Conservation (phyloP, 495 filamentous ascomycete species). For the Penicillium ochrochloron region DNA sequence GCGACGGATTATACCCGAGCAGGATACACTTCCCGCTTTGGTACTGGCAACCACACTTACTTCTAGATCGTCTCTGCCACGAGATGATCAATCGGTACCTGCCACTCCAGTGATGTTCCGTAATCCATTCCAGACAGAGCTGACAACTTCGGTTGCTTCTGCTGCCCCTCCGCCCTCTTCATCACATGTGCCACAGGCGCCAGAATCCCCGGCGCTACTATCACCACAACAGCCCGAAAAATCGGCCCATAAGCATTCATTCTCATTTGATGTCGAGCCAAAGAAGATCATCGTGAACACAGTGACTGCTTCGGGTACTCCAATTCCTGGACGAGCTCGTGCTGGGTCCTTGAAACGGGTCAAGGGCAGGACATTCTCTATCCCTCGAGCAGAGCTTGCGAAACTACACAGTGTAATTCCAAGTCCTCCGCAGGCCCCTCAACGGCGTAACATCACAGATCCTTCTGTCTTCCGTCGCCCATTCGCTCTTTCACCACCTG, state of each 20-base stretch:
- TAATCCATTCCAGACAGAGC: constrained; percentile 39
- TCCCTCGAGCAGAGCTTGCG: constrained; percentile 32
- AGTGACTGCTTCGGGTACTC: constrained; percentile 26
- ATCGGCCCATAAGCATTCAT: constrained; percentile 25
- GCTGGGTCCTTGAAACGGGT: constrained; percentile 38
- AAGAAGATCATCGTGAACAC: constrained; percentile 32
- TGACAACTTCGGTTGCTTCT: background rate
- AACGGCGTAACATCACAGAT: constrained; percentile 50
- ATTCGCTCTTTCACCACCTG: constrained; percentile 30
- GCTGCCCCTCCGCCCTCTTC: background rate
- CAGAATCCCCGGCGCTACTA: background rate
- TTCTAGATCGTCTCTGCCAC: constrained; percentile 15
- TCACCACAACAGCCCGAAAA: constrained; percentile 12
- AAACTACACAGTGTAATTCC: constrained; percentile 32
- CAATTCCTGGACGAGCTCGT: constrained; percentile 28
- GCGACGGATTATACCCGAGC: constrained; percentile 35
- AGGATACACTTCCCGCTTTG: constrained; percentile 41
- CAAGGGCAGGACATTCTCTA: constrained; percentile 44
- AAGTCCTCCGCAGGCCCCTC: constrained; percentile 28
- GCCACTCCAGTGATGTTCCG: constrained; percentile 38
- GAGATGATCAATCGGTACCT: constrained; percentile 15
- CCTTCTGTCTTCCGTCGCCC: constrained; percentile 44
- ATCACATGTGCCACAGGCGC: background rate
- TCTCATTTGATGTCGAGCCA: constrained; percentile 33
- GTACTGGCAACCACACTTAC: constrained; percentile 46